Base-by-base conservation (phyloP, 441 rosid genomes). In the Aleurites moluccanus region DNA sequence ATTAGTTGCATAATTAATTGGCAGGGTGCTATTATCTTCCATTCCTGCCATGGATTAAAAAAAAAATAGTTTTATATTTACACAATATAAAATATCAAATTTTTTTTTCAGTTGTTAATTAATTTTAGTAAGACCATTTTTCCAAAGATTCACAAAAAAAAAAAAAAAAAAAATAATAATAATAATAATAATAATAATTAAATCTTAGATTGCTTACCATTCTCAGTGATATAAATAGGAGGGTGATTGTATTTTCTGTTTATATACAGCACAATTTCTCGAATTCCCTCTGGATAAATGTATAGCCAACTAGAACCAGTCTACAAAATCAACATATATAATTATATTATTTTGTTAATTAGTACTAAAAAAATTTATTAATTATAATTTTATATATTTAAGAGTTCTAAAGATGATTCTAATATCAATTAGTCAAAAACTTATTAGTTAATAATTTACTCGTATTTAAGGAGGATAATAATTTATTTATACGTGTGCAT, bases 191-290 rank as follows among this genome's bases (percentile, higher is more conserved):
- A n/a, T n/a, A n/a, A n/a, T n/a, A n/a, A 40, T 40, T 40, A 40
- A 6, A 40, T 6, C 1, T 6, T 6, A 10, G 11, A 42, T 42
- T 42, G 45, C 45, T 42, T 1, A 85, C 92, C 90, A 50, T 88
- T 86, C 42, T 88, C 90, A 11, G 89, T 86, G 10, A 86, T 80
- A 64, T 76, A 80, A 11, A 86, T 79, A 9, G 73, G 35, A n/a
- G 84, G 85, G 70, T 81, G 63, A 18, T 76, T 75, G 78, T 88
- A 88, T 10, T 78, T 79, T 45, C 50, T 62, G 77, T 80, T 83
- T 15, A 72, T 47, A 38, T 83, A 81, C 25, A 82, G 40, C 60
- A 85, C 18, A 11, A 88, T 25, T 20, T 83, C 73, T 3, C 55
- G 23, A 47, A 86, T 47, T 73, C 90, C 92, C 20, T 57, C n/a